Evolutionary conservation across 2,329 filamentous ascomycete genomes (phyloP).

Genomic region (Magnaporthiopsis incrustans): DNA sequence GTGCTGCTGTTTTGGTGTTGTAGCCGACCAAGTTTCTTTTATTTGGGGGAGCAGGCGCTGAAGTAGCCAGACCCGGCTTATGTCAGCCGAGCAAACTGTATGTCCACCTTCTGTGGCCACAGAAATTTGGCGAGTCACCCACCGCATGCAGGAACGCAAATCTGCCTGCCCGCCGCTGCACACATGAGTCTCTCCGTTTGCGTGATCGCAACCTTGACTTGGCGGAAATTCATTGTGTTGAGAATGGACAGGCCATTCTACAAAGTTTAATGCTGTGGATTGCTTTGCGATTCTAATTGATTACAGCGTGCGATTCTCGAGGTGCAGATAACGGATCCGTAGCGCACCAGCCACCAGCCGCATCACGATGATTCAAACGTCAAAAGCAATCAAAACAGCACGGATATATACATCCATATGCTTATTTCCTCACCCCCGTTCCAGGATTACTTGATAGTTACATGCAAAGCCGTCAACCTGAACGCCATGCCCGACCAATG

Average conservation of each 20-base stretch:
- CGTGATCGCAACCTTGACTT: not conserved
- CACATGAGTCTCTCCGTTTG: not conserved
- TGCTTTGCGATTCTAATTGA: too few relatives aligned
- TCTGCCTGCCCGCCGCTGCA: not conserved
- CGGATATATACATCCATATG: not conserved
- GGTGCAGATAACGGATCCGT: too few relatives aligned
- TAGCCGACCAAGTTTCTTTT: conserved; percentile 5
- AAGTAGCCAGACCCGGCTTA: conserved; percentile 6
- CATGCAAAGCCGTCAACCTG: not conserved
- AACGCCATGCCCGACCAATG: not conserved
- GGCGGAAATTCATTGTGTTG: too few relatives aligned
- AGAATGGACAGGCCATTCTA: too few relatives aligned
- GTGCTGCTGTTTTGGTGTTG: conserved; percentile 6
- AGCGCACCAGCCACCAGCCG: too few relatives aligned
- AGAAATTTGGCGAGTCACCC: not conserved
- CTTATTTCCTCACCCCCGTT: not conserved
- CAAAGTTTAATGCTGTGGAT: too few relatives aligned
- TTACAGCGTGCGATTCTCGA: too few relatives aligned
- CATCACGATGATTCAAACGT: not conserved
- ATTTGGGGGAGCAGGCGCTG: conserved; percentile 5
- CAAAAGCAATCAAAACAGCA: not conserved
- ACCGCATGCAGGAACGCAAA: not conserved
- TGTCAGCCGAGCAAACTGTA: conserved; percentile 3
- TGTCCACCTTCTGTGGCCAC: not conserved
- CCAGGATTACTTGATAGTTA: not conserved